Base-by-base conservation (phyloP, 176 grass and related monocot species). In the Musa troglodytarum region DNA sequence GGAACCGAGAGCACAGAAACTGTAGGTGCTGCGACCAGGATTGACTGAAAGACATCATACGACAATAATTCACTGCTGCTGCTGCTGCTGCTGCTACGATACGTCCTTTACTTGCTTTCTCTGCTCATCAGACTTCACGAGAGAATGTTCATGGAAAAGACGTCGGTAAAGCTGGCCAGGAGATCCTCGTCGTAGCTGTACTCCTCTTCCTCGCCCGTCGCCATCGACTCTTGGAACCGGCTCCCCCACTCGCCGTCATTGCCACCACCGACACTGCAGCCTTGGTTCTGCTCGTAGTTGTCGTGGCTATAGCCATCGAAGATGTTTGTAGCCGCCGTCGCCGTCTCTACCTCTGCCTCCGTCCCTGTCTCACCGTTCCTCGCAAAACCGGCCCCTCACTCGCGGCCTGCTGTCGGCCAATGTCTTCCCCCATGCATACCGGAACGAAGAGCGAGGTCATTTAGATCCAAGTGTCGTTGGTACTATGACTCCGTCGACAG, bases 191-290 rank as follows among this genome's bases (percentile, higher is more conserved):
- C 93, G 43, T 81, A 83, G 70, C 82, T 78, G 68, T 0, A 62
- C 16, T 74, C 74, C 14, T 62, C 57, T 22, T 63, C 70, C 20
- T 61, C 8, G 24, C 0, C 34, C 12, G 62, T 68, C 10, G 73
- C 76, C 78, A 86, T 65, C 11, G 61, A 79, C 0, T 58, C 84
- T 1, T 81, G 73, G 54, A 64, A 77, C 10, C 77, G 82, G 83
- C 82, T 82, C 89, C 89, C 81, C 83, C 89, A 93, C 50, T 92
- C 85, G 82, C 75, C 84, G 85, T 89, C 82, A 58, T 53, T 25
- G 22, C 16, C 21, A 53, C 0, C 13, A 53, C 9, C 50, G 51
- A 9, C 71, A 19, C 21, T 52, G 50, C 83, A 24, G 50, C 56
- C 11, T 53, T 71, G 53, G 21, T 63, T 21, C 34, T 43, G 34